Conservation (phyloP, 805 yeast species). For the Wickerhamomyces ciferrii region DNA sequence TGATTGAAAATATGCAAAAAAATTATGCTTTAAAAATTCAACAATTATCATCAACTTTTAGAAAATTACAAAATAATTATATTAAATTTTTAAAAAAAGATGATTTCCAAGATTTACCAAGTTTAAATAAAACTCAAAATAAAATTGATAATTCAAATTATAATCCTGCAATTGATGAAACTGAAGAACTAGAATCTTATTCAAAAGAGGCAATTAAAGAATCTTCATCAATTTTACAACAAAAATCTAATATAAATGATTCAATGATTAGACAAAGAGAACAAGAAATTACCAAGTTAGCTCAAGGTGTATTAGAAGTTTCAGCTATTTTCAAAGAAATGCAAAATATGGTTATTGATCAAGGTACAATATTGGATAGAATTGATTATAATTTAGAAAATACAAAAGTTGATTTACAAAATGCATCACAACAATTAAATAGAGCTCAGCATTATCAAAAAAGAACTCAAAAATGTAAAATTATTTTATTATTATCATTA, state of each 20-base stretch:
- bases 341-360: constrained; percentile 89
- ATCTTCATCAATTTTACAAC: constrained; percentile 33
- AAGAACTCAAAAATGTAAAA: constrained; percentile 84
- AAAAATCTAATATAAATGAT: constrained; percentile 30
- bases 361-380: constrained; percentile 89
- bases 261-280: constrained; percentile 66
- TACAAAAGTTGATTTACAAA: constrained; percentile 70
- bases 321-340: constrained; percentile 90
- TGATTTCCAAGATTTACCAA: constrained; percentile 49
- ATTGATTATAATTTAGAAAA: constrained; percentile 87
- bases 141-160: constrained; percentile 4
- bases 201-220: constrained; percentile 48
- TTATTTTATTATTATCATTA: constrained; percentile 68
- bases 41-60: constrained; percentile 65
- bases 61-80: constrained; percentile 86
- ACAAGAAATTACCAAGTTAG: constrained; percentile 82
- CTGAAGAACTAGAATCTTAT: constrained; percentile 42
- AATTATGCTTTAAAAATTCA: constrained; percentile 84
- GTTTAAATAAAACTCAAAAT: constrained; percentile 10
- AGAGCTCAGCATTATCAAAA: constrained; percentile 80
- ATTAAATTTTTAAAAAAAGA: constrained; percentile 80
- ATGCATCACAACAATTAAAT: constrained; percentile 71
- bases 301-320: constrained; percentile 91
- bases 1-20: constrained; percentile 78
- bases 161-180: constrained; percentile 25